phyloP scores from a whole-genome alignment of 2,329 filamentous ascomycete genomes.

The Talaromyces sp. region DNA sequence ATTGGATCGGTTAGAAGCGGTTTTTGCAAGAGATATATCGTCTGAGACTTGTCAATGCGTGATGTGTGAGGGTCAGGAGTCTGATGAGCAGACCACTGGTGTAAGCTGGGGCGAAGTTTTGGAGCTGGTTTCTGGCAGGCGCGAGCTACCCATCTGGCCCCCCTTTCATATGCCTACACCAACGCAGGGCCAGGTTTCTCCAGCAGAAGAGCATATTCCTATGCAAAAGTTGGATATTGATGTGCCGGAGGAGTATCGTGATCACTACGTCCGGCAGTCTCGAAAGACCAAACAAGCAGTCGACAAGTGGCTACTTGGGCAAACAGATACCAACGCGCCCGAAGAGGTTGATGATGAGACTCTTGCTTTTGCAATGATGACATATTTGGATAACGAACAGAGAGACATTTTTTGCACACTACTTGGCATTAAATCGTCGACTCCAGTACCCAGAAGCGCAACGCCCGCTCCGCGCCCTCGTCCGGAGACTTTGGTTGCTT shows the following conservation, averaged over 20 bases:
- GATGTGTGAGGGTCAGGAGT: slow-evolving; percentile 69
- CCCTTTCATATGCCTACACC: slow-evolving; percentile 72
- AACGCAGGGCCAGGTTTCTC: slow-evolving; percentile 54
- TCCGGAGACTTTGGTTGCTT: slow-evolving; percentile 72
- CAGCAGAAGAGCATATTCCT: slow-evolving; percentile 52
- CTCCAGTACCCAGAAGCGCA: slow-evolving; percentile 57
- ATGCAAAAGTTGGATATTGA: slow-evolving; percentile 86
- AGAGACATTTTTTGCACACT: slow-evolving; percentile 80
- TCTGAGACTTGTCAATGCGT: slow-evolving; percentile 80
- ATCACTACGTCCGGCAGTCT: slow-evolving; percentile 87
- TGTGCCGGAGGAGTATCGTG: slow-evolving; percentile 87
- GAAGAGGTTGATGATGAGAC: slow-evolving; percentile 94
- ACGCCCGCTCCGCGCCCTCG: slow-evolving; percentile 65
- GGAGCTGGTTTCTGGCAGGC: slow-evolving; percentile 84
- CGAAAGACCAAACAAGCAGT: slow-evolving; percentile 91
- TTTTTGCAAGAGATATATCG: slow-evolving; percentile 90
- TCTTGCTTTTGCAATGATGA: slow-evolving; percentile 86
- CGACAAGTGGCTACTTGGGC: slow-evolving; percentile 82
- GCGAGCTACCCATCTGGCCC: slow-evolving; percentile 83
- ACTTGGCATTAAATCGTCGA: slow-evolving; percentile 57
- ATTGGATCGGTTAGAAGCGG: slow-evolving; percentile 85
- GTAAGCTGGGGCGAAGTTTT: slow-evolving; percentile 94
- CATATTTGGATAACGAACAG: slow-evolving; percentile 72
- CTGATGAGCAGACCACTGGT: slow-evolving; percentile 56
- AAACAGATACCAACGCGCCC: slow-evolving; percentile 72